phyloP scores from a whole-genome alignment of 2,329 filamentous ascomycete genomes.

The Chaetomium olivaceum region DNA sequence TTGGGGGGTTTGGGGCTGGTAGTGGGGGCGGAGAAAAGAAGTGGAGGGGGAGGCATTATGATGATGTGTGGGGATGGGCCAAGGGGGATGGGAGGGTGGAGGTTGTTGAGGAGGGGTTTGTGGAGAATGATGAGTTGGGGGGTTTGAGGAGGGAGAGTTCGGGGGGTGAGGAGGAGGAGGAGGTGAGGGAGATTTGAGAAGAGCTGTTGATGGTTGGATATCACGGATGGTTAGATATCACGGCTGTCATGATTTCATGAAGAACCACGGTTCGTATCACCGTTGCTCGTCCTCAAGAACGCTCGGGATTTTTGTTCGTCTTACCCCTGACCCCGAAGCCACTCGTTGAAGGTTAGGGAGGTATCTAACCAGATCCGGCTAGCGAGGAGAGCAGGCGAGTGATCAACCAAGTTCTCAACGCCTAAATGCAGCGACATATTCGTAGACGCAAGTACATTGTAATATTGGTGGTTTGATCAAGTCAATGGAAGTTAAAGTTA shows the following conservation, averaged over 20 bases:
- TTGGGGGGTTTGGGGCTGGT: not conserved
- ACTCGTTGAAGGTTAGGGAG: too few species aligned
- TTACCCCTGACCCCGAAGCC: too few species aligned
- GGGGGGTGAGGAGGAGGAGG: not conserved
- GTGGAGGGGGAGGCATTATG: not conserved
- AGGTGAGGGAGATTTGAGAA: not conserved
- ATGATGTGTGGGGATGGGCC: not conserved
- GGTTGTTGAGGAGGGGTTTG: slow-evolving; percentile 47
- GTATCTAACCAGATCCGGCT: too few species aligned
- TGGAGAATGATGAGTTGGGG: slow-evolving; percentile 35
- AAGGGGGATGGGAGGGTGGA: not conserved
- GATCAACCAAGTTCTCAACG: too few species aligned
- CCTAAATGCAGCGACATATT: too few species aligned
- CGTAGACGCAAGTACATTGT: too few species aligned
- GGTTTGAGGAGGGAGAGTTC: not conserved
- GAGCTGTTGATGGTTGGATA: not conserved
- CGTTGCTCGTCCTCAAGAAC: not conserved
- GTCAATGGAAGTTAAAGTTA: too few species aligned
- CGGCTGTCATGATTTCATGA: not conserved
- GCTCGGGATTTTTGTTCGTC: too few species aligned
- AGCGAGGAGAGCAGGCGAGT: too few species aligned
- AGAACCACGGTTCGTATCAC: not conserved
- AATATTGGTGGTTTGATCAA: too few species aligned
- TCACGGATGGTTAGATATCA: not conserved
- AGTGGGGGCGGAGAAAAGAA: not conserved